Evolutionary conservation across 257 asterid species (phyloP), one percentile per base, ranked within the genome.

Genomic region (Schizonepeta tenuifolia): DNA sequence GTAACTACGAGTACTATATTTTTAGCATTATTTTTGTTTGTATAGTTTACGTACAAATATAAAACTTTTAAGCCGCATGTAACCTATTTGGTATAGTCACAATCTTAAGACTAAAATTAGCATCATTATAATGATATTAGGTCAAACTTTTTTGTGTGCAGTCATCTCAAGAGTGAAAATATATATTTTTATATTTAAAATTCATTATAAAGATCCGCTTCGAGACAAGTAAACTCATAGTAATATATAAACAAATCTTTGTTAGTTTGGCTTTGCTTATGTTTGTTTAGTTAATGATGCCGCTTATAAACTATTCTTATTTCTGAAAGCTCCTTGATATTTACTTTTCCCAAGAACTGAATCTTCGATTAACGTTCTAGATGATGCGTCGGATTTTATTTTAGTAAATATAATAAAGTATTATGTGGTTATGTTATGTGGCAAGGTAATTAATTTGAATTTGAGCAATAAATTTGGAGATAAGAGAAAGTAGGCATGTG

Each of bases 401-500:
- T 41, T 41, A 70, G 13, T 38, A 9, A 70, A 28, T 6, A 44
- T 9, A 70, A 26, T 26, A 58, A 31, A 20, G 38, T 18, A 71
- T 63, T 46, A 24, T 36, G 22, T 50, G 17, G 33, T 73, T 21
- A n/a, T 36, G 20, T 15, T 21, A 50, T 6, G 35, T 31, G 50
- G 47, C 21, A 73, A 38, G 38, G 43, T 18, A 31, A 67, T 41
- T 18, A 49, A 67, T 41, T 36, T 38, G 36, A 60, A 13, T 47
- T 22, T 12, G 4, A 18, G 35, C 20, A 8, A 22, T 50, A 18
- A 51, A 36, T 40, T 73, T 4, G 60, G 31, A 57, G 60, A 40
- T 26, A 17, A n/a, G 58, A 10, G 43, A 44, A 10, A 43, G 7
- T 43, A 4, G 54, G 79, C 79, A 75, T 75, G 79, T 75, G 75